Evolutionary conservation across 768 basidiomycete species (phyloP).

Genomic region (Lactarius tabidus): DNA sequence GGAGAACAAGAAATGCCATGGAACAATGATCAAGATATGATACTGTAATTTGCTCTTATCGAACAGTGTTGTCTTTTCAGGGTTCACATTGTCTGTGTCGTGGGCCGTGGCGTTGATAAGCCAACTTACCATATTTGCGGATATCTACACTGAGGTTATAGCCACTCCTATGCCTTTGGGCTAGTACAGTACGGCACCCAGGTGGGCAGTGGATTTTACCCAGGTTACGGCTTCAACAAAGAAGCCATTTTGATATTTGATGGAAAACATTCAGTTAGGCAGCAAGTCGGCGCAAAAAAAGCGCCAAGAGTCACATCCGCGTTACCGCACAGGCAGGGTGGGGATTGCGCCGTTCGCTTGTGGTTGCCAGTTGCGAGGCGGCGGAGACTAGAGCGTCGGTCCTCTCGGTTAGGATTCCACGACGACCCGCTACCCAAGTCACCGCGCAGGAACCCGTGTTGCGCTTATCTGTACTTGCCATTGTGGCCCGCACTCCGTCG

Average conservation of each 20-base stretch:
- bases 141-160: neutral
- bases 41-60: neutral
- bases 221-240: neutral
- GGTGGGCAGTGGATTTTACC: neutral
- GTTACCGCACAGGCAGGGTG: neutral
- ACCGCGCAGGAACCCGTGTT: neutral
- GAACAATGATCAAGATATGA: too few relatives aligned
- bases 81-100: neutral
- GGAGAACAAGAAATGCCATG: neutral
- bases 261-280: neutral
- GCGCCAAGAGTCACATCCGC: neutral
- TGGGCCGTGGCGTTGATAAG: neutral
- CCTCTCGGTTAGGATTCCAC: neutral
- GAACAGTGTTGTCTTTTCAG: neutral
- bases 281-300: neutral
- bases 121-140: neutral
- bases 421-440: neutral
- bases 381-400: too few relatives aligned
- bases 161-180: neutral
- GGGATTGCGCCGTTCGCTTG: neutral
- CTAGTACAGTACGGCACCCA: neutral
- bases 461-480: neutral
- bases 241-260: neutral
- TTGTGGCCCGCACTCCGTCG: neutral
- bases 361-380: neutral